Evolutionary conservation across 169 alveolate species (phyloP), one percentile per base, ranked within the genome.

Genomic region (Babesia bigemina): DNA sequence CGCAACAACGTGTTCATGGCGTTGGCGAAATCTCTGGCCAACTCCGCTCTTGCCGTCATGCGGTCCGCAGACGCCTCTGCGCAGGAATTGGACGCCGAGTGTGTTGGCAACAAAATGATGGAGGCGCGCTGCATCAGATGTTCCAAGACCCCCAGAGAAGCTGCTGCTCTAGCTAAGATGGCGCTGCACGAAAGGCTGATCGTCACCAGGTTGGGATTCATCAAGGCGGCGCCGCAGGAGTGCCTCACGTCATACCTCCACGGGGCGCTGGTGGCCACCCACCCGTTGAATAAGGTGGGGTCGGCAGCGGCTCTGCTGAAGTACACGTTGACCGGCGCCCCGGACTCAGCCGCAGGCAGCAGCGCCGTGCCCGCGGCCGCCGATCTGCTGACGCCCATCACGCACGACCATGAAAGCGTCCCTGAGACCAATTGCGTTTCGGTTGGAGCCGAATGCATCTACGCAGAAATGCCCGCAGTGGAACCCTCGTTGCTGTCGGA

Each of bases 151-250:
- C 63, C 62, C 9, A 55, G 36, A 10, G 82, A 79, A 44, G 56
- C 87, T 24, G 82, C 81, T 24, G 53, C 17, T 10, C 44, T 57
- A 2, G 75, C 63, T 10, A 79, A 58, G 39, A 28, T 42, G 53
- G 63, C 69, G 16, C 67, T 79, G 39, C 61, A 61, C 7, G 87
- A 79, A 26, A 21, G 22, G 28, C 9, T 79, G 16, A 39, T 70
- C 24, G 45, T 79, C 10, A 63, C 87, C n/a, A 63, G 87, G 42
- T 17, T 79, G 12, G 79, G 82, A 6, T 22, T 69, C 45, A 42
- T 79, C 0, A 48, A 47, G 50, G 57, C 79, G 3, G 53, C 21
- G 0, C 61, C 63, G n/a, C 47, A 58, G 13, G 79, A 52, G 44
- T 70, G 0, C 49, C 24, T 79, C 6, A 56, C 69, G 11, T 58